Percentiles rank a stretch among this genome's conserved stretches.
These are phyloP conservation scores for Hypocreales sp. DNA, from an alignment of 2,329 filamentous ascomycete genomes.

Conservation along the genomic window DNA sequence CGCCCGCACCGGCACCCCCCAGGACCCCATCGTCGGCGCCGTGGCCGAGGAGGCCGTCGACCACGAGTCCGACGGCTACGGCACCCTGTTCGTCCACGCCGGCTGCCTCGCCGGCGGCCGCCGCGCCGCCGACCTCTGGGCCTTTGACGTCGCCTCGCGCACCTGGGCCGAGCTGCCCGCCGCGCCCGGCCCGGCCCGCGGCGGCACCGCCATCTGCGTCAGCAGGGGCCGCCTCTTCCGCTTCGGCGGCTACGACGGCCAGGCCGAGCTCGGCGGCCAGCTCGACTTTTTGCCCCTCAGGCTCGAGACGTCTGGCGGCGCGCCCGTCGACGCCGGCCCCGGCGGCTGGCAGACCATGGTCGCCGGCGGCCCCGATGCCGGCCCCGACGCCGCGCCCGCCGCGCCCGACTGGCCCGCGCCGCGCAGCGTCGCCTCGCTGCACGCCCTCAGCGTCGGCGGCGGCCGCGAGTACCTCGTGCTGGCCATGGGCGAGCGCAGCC, in stretches of 20 bases:
- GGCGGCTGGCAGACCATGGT: slow-evolving; percentile 37
- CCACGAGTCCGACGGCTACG: slow-evolving; percentile 44
- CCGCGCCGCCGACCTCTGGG: slow-evolving; percentile 57
- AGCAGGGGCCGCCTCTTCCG: slow-evolving; percentile 52
- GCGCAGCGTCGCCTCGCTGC: slow-evolving; percentile 37
- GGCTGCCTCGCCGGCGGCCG: slow-evolving; percentile 51
- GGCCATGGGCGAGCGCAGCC: slow-evolving; percentile 40
- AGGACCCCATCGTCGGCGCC: slow-evolving; percentile 40
- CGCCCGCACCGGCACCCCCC: slow-evolving; percentile 39
- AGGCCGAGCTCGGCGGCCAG: slow-evolving; percentile 51
- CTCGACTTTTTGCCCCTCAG: slow-evolving; percentile 50
- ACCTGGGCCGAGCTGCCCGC: slow-evolving; percentile 53
- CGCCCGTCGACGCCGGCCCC: slow-evolving; percentile 32
- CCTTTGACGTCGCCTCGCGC: slow-evolving; percentile 49
- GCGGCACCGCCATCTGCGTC: slow-evolving; percentile 52
- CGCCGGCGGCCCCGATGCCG: slow-evolving; percentile 17
- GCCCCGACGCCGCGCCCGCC: slow-evolving; percentile 18
- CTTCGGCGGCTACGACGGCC: slow-evolving; percentile 68
- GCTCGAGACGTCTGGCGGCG: slow-evolving; percentile 39
- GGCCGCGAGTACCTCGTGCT: slow-evolving; percentile 48
- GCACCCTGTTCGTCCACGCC: slow-evolving; percentile 62
- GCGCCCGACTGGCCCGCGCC: slow-evolving; percentile 29
- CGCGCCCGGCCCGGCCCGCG: slow-evolving; percentile 51
- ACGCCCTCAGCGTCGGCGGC: slow-evolving; percentile 40
- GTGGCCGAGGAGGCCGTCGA: slow-evolving; percentile 43